A percentile compares a stretch with the other conserved stretches of the same genome.
Evolutionary conservation across 2,329 filamentous ascomycete genomes (phyloP).

Genomic region (Fusarium sp.): DNA sequence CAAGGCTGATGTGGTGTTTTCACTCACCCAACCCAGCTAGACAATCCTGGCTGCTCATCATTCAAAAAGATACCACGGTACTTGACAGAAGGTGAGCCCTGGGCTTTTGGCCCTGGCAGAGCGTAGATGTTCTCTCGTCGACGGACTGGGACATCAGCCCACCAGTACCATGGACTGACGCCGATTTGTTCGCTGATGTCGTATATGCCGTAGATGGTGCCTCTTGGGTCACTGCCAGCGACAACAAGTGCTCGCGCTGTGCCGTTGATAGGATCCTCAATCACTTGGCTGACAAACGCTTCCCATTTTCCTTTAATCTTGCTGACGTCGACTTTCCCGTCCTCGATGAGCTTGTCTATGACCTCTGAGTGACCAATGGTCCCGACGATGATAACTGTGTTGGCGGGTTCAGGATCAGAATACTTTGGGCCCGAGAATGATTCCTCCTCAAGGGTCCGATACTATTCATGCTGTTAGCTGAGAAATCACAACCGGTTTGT

Average conservation of each 20-base stretch:
- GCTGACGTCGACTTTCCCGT: conserved; percentile 68
- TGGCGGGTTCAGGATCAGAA: conserved; percentile 55
- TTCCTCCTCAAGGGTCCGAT: conserved; percentile 31
- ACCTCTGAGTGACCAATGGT: conserved; percentile 74
- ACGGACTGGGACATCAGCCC: conserved; percentile 67
- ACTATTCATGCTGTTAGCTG: conserved; percentile 6
- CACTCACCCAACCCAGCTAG: conserved; percentile 60
- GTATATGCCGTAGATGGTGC: conserved; percentile 71
- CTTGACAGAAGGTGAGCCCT: conserved; percentile 66
- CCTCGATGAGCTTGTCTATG: conserved; percentile 68
- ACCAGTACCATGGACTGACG: conserved; percentile 68
- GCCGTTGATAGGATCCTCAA: conserved; percentile 59
- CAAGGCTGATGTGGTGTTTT: not conserved
- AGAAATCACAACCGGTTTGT: not conserved
- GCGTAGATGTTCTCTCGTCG: conserved; percentile 63
- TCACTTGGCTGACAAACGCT: conserved; percentile 70
- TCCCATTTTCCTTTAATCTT: conserved; percentile 76
- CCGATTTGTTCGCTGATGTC: conserved; percentile 72
- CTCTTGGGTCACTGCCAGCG: conserved; percentile 68
- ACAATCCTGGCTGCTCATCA: conserved; percentile 60
- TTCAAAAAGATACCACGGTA: conserved; percentile 74
- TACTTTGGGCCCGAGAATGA: conserved; percentile 56
- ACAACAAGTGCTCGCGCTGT: conserved; percentile 64
- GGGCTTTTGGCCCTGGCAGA: conserved; percentile 47
- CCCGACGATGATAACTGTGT: conserved; percentile 74